phyloP scores from a whole-genome alignment of 257 asterid genomes.

The Fraxinus excelsior region DNA sequence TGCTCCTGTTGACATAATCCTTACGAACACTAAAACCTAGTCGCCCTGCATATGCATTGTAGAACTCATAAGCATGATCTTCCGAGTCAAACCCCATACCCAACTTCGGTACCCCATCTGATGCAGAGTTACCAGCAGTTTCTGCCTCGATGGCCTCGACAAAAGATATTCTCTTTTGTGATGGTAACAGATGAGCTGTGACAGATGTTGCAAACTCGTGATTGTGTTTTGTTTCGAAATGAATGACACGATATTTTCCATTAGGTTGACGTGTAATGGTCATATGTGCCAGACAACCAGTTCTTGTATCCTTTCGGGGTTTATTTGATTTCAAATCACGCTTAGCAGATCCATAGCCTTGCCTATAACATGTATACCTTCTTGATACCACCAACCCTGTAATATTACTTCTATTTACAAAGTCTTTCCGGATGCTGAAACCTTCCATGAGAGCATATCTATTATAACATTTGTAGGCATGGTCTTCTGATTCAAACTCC shows the following conservation, averaged over 20 bases:
- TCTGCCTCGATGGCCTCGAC: slow-evolving; percentile 62
- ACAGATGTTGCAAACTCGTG: slow-evolving; percentile 56
- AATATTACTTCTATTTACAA: slow-evolving; percentile 56
- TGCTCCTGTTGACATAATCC: slow-evolving; percentile 63
- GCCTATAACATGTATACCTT: slow-evolving; percentile 68
- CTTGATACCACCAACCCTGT: slow-evolving; percentile 60
- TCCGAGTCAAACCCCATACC: slow-evolving; percentile 69
- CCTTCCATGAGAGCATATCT: slow-evolving; percentile 60
- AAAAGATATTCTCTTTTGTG: slow-evolving; percentile 68
- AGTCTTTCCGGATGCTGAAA: slow-evolving; percentile 66
- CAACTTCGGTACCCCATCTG: slow-evolving; percentile 58
- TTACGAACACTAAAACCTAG: slow-evolving; percentile 57
- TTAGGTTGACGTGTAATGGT: slow-evolving; percentile 60
- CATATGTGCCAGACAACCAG: slow-evolving; percentile 67
- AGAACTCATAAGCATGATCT: slow-evolving; percentile 58
- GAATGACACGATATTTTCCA: slow-evolving; percentile 58
- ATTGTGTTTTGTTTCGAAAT: slow-evolving; percentile 55
- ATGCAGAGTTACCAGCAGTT: slow-evolving; percentile 33
- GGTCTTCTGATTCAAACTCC: slow-evolving; percentile 59
- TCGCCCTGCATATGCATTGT: slow-evolving; percentile 56
- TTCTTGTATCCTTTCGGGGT: slow-evolving; percentile 54
- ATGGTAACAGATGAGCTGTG: slow-evolving; percentile 64
- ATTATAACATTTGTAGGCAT: slow-evolving; percentile 59
- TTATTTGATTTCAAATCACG: slow-evolving; percentile 36
- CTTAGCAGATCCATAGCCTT: slow-evolving; percentile 55